Conservation (phyloP, 371 early-diverging fungal species). For the Mortierella sp. region DNA sequence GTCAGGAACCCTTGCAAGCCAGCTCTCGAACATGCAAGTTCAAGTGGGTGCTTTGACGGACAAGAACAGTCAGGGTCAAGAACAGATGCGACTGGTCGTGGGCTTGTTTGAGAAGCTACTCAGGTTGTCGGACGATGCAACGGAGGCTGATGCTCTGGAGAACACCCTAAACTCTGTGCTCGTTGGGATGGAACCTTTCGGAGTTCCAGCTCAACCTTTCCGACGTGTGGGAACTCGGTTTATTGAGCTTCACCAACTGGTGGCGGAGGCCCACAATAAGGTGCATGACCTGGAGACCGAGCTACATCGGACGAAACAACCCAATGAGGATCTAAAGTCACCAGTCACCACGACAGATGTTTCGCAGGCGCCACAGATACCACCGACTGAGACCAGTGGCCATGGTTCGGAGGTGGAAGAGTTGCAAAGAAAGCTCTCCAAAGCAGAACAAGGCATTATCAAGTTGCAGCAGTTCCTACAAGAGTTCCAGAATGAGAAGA, state of each 20-base stretch:
- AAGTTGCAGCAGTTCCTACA: conserved; percentile 47
- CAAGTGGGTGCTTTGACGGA: neutral
- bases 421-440: conserved; percentile 16
- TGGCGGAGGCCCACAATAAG: neutral
- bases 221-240: conserved; percentile 3
- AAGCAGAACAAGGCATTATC: conserved; percentile 23
- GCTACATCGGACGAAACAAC: conserved; percentile 2
- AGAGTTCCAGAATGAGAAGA: conserved; percentile 51
- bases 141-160: conserved; percentile 11
- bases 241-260: conserved; percentile 5
- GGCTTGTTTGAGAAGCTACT: conserved; percentile 22
- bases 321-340: neutral
- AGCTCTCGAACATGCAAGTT: neutral
- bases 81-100: conserved; percentile 7
- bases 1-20: neutral
- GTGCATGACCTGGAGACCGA: conserved; percentile 12
- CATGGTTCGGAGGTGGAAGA: conserved; percentile 6
- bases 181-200: conserved; percentile 12
- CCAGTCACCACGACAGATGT: neutral
- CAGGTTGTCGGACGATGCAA: conserved; percentile 5
- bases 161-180: conserved; percentile 11
- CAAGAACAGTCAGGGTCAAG: conserved; percentile 5
- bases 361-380: neutral
- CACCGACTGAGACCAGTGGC: neutral
- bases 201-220: conserved; percentile 8